Evolutionary conservation across 2,329 filamentous ascomycete genomes (phyloP).

Genomic region (Colletotrichum sp.): DNA sequence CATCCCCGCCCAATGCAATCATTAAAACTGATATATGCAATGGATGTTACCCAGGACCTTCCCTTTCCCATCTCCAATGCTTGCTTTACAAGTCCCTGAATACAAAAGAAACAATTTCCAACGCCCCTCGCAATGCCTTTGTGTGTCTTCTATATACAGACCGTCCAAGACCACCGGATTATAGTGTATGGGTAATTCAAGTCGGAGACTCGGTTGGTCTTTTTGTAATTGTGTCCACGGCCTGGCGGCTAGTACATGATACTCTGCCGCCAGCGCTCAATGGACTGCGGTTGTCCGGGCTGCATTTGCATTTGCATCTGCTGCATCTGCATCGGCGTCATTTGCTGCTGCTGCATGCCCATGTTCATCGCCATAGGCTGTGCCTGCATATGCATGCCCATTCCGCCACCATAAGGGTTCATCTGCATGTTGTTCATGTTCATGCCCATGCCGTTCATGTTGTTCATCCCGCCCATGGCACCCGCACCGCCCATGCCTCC

Average conservation of each 20-base stretch:
- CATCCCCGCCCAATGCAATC: background rate
- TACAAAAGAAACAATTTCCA: conserved; percentile 8
- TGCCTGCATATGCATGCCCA: conserved; percentile 25
- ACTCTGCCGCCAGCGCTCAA: conserved; percentile 46
- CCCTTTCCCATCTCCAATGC: background rate
- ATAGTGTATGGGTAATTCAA: background rate
- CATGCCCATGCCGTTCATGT: conserved; percentile 25
- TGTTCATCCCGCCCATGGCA: conserved; percentile 20
- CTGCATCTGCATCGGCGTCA: conserved; percentile 26
- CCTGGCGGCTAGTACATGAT: conserved; percentile 27
- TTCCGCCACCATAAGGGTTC: conserved; percentile 19
- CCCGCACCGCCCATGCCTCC: conserved; percentile 26
- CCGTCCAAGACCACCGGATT: background rate
- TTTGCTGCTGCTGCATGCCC: conserved; percentile 16
- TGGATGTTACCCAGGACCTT: background rate
- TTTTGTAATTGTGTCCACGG: background rate
- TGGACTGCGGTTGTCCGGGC: conserved; percentile 19
- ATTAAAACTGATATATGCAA: background rate
- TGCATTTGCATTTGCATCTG: conserved; percentile 18
- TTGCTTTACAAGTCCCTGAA: background rate
- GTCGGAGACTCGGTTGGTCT: background rate
- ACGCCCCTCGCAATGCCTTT: conserved; percentile 16
- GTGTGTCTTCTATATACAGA: background rate
- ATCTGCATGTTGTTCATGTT: conserved; percentile 30
- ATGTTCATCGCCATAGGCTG: conserved; percentile 12